A percentile compares a stretch with the other conserved stretches of the same genome.
Evolutionary conservation across 2,329 filamentous ascomycete genomes (phyloP).

Genomic region (Dothidotthia symphoricarpi): DNA sequence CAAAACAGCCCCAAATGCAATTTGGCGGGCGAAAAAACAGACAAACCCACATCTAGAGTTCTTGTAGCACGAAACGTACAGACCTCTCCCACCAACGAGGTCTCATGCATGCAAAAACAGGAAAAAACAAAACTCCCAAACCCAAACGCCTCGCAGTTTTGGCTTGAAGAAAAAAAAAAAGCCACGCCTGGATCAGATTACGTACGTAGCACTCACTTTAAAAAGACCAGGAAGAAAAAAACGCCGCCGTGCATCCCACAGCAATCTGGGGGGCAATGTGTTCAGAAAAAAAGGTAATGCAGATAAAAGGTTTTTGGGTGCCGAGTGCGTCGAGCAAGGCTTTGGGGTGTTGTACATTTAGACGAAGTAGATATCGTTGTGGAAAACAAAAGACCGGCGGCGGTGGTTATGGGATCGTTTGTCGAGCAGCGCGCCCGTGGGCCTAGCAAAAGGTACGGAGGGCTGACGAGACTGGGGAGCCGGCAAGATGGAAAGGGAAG

Average conservation of each 20-base stretch:
- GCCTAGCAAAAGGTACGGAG: slow-evolving; percentile 43
- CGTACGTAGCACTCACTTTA: too few species aligned
- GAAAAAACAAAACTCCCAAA: too few species aligned
- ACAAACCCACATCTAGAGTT: too few species aligned
- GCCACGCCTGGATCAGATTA: too few species aligned
- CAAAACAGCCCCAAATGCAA: slow-evolving; percentile 15
- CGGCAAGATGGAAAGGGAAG: background rate
- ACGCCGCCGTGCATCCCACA: too few species aligned
- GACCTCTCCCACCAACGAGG: background rate
- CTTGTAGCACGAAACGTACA: background rate
- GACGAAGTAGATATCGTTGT: background rate
- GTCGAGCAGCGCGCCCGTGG: slow-evolving; percentile 30
- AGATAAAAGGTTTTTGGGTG: slow-evolving; percentile 11
- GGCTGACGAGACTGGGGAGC: slow-evolving; percentile 15
- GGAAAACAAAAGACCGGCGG: background rate
- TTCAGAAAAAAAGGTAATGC: too few species aligned
- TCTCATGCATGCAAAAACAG: too few species aligned
- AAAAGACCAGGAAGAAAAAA: too few species aligned
- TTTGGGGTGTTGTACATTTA: slow-evolving; percentile 13
- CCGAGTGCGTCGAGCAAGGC: slow-evolving; percentile 6
- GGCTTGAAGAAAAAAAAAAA: too few species aligned
- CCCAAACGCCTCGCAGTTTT: too few species aligned
- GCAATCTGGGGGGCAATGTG: too few species aligned
- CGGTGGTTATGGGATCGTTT: slow-evolving; percentile 3
- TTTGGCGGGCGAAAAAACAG: slow-evolving; percentile 18